Evolutionary conservation across 2,329 filamentous ascomycete species (phyloP), one percentile per base, ranked within the genome.

Genomic region (Eutypella sp.): DNA sequence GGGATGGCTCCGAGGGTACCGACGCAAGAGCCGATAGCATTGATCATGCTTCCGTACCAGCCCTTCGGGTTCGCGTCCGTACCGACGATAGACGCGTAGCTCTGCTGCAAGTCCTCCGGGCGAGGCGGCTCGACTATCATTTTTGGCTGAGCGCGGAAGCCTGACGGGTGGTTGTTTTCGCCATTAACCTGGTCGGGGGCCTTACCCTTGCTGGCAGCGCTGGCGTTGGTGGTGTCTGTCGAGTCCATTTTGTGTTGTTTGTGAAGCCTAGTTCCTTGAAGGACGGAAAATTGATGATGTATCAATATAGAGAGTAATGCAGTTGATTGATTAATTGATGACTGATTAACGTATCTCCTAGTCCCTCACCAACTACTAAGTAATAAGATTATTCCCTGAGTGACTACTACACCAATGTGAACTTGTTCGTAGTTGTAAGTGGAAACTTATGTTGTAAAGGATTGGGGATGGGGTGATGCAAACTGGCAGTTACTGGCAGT

Each of bases 31-130:
- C 93, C 93, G 7, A 97, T 71, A 15, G 72, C 67, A 65, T 92
- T 87, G 67, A 95, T 47, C 84, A 96, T 89, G 49, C 71, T 71
- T 19, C 89, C 89, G 61, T 97, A 99, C 90, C 90, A 96, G 62
- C 89, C 87, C 65, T 91, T 82, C 42, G 81, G 78, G 52, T 79
- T 79, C 25, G 79, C 80, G 54, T 93, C 84, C 43, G 81, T 78
- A 54, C 75, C 78, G 47, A 82, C 72, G 44, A 80, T 67, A 44
- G 69, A 73, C 6, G 89, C 89, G 66, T 93, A 93, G 62, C 79
- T 87, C 47, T 83, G 83, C 70, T 96, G 90, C 10, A 97, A 76
- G 61, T 96, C 92, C 56, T 90, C 87, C 58, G 84, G 77, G 49
- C 82, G 81, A 15, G 92, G 89, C 19, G 89, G 91, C 62, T 91